Evolutionary conservation across 2,329 filamentous ascomycete species (phyloP), one percentile per base, ranked within the genome.

Genomic region (Apiospora aurea): DNA sequence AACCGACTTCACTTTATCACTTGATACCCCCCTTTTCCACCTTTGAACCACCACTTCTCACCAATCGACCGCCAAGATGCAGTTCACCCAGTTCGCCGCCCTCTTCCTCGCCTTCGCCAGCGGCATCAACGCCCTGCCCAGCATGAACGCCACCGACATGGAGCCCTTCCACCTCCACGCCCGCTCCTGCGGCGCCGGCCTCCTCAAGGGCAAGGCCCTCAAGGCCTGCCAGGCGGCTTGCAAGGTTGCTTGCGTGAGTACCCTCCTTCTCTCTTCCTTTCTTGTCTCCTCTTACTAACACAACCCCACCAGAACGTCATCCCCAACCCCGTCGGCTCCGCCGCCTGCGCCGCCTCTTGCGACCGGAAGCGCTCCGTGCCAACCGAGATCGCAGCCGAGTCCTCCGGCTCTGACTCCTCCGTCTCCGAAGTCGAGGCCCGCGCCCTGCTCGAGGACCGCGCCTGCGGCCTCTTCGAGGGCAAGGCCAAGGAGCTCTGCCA

Each of bases 111-210:
- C 43, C 44, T 44, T 49, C 16, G 67, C 67, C 67, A 14, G 44
- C 26, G 67, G 67, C 67, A 24, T 69, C 67, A 18, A n/a, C 26
- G 67, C 67, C 67, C n/a, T 41, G 18, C 67, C 67, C 44, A 41
- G 2, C 24, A n/a, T 26, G 21, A 41, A 47, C 67, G 8, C 43
- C 44, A 49, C 44, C 29, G 2, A n/a, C 67, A 34, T 49, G 43
- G 67, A 49, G 26, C 44, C 67, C 67, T 49, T 47, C 18, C 44
- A 49, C 10, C 44, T 69, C 16, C 43, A 69, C 44, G 67, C 67
- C 67, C 67, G 67, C 67, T 47, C 67, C 26, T 69, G 67, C 67
- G 67, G 67, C 67, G 47, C 67, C 67, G 57, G 57, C 21, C 57
- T 64, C 29, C 67, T 69, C 18, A 49, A 34, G 44, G 67, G 67